Conservation (phyloP, 225 moss, liverwort and hornwort species). For the Marchantia polymorpha region DNA sequence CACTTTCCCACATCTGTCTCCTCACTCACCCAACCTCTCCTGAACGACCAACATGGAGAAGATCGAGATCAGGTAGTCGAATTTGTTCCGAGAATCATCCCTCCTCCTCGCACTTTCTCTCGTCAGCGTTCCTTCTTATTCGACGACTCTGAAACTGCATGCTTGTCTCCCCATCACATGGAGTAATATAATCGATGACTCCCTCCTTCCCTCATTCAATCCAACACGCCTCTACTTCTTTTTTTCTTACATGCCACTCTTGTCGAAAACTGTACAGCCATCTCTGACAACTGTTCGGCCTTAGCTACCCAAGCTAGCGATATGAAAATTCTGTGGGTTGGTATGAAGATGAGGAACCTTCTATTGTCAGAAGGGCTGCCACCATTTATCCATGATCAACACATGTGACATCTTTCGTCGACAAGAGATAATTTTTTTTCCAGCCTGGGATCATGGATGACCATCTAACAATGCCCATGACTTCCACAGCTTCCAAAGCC, state of each 20-base stretch:
- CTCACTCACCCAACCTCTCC: constrained; percentile 39
- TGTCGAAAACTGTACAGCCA: not conserved
- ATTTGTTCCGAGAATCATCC: not conserved
- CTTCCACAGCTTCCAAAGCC: not conserved
- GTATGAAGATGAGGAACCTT: constrained; percentile 2
- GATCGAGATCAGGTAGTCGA: constrained; percentile 25
- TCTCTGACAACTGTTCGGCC: not conserved
- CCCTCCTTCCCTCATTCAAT: not conserved
- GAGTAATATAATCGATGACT: not conserved
- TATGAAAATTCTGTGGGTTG: not conserved
- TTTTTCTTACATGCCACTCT: not conserved
- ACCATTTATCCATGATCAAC: not conserved
- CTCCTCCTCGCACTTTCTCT: constrained; percentile 7
- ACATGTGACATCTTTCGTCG: not conserved
- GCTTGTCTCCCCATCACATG: constrained; percentile 32
- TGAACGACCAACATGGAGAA: constrained; percentile 16
- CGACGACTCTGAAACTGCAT: constrained; percentile 21
- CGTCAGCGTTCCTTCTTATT: constrained; percentile 29
- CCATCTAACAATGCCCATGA: not conserved
- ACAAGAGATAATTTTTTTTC: not conserved
- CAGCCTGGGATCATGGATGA: not conserved
- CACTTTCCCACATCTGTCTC: constrained; percentile 6
- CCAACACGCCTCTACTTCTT: not conserved
- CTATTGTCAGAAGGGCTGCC: not conserved
- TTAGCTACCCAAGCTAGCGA: not conserved